Evolutionary conservation across 2,329 filamentous ascomycete species (phyloP).

Genomic region (Cladosporium sp.): DNA sequence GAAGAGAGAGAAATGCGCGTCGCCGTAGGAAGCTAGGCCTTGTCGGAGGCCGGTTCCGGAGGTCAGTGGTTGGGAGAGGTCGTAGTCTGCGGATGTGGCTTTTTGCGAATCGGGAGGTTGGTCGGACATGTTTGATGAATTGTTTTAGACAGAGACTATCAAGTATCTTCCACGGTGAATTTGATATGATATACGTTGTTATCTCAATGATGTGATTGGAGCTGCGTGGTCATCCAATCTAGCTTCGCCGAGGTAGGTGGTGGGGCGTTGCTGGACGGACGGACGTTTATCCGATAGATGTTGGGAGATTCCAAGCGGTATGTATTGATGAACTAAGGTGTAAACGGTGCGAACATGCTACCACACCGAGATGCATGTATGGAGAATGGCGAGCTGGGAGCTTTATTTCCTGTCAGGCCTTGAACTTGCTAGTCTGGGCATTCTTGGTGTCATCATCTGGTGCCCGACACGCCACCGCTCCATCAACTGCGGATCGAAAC

Average conservation of each 20-base stretch:
- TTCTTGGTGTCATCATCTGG: conserved; percentile 12
- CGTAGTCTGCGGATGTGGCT: conserved; percentile 51
- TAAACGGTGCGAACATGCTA: neutral
- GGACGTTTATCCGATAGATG: neutral
- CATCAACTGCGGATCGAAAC: conserved; percentile 13
- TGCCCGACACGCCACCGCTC: conserved; percentile 11
- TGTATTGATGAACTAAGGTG: too few species aligned
- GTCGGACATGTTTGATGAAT: neutral
- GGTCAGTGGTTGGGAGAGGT: conserved; percentile 56
- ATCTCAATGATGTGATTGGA: neutral
- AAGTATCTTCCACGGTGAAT: neutral
- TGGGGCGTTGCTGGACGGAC: neutral
- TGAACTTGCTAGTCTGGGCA: neutral
- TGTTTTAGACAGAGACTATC: neutral
- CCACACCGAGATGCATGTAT: too few species aligned
- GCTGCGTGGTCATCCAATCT: neutral
- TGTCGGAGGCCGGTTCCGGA: conserved; percentile 57
- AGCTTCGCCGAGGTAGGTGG: conserved; percentile 8
- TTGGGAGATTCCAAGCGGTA: neutral
- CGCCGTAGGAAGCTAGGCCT: conserved; percentile 68
- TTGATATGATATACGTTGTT: neutral
- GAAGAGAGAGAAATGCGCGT: conserved; percentile 73
- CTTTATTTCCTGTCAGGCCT: neutral
- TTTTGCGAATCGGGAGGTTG: neutral
- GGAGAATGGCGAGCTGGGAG: neutral